Evolutionary conservation across 2,329 filamentous ascomycete species (phyloP).

Genomic region (Colletotrichum camelliae): DNA sequence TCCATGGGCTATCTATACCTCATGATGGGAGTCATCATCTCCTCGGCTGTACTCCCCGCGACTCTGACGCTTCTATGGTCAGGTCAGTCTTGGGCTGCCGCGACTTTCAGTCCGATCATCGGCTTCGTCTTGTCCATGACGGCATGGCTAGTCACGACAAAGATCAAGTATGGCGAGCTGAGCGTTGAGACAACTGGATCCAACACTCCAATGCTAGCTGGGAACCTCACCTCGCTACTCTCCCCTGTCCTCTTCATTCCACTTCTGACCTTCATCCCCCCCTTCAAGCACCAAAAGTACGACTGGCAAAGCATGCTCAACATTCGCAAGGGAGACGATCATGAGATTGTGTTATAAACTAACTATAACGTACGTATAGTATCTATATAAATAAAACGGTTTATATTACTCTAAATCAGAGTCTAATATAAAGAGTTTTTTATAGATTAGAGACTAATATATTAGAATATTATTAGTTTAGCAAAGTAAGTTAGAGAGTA

Average conservation of each 20-base stretch:
- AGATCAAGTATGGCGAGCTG: constrained; percentile 68
- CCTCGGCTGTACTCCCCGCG: constrained; percentile 76
- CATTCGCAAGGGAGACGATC: constrained; percentile 76
- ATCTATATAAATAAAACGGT: no score
- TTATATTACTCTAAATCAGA: no score
- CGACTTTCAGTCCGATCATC: constrained; percentile 70
- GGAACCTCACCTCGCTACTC: constrained; percentile 78
- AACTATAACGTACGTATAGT: no score
- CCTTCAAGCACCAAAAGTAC: constrained; percentile 62
- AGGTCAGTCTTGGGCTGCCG: constrained; percentile 64
- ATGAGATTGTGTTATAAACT: constrained; percentile 73
- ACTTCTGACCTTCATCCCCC: constrained; percentile 63
- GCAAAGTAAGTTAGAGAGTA: no score
- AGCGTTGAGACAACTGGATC: constrained; percentile 72
- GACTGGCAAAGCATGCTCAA: constrained; percentile 79
- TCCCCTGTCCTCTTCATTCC: constrained; percentile 75
- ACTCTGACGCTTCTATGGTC: constrained; percentile 77
- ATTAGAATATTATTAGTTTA: no score
- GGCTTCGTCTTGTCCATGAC: constrained; percentile 73
- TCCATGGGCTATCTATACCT: constrained; percentile 83
- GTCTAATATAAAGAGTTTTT: no score
- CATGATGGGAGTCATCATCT: constrained; percentile 85
- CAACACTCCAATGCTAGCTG: constrained; percentile 82
- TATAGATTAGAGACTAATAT: no score
- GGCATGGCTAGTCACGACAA: constrained; percentile 80